These are phyloP conservation scores for Rubus parviflorus DNA, from an alignment of 306 rosid genomes.

Conservation along the genomic window DNA sequence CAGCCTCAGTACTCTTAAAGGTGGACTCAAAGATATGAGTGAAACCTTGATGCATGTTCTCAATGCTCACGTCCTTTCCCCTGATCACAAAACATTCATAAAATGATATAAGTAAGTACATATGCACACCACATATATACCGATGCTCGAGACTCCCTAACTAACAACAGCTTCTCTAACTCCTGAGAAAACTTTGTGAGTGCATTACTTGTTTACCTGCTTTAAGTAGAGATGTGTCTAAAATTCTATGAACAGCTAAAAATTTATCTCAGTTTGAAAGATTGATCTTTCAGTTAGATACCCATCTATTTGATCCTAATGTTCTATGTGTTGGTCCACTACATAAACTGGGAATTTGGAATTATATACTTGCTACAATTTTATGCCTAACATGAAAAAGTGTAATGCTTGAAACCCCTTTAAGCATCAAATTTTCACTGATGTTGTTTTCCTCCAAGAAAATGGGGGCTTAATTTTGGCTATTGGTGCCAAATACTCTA, in stretches of 20 bases:
- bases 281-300: not conserved
- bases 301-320: not conserved
- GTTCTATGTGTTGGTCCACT: not conserved
- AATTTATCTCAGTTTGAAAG: not conserved
- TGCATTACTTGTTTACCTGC: too few relatives aligned
- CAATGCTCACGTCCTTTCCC: slow-evolving; percentile 76
- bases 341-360: not conserved
- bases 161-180: not conserved
- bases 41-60: slow-evolving; percentile 80
- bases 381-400: not conserved
- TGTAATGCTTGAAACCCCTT: not conserved
- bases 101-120: not conserved
- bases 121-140: not conserved
- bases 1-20: slow-evolving; percentile 69
- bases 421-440: not conserved
- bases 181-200: not conserved
- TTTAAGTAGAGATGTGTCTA: not conserved
- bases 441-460: not conserved
- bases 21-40: slow-evolving; percentile 87
- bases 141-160: not conserved
- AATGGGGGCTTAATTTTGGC: not conserved
- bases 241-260: not conserved
- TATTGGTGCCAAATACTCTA: not conserved
- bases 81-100: slow-evolving; percentile 33
- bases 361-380: too few relatives aligned